These are phyloP conservation scores for Prillingera fragicola DNA, from an alignment of 1,284 basidiomycete genomes.

Conservation along the genomic window DNA sequence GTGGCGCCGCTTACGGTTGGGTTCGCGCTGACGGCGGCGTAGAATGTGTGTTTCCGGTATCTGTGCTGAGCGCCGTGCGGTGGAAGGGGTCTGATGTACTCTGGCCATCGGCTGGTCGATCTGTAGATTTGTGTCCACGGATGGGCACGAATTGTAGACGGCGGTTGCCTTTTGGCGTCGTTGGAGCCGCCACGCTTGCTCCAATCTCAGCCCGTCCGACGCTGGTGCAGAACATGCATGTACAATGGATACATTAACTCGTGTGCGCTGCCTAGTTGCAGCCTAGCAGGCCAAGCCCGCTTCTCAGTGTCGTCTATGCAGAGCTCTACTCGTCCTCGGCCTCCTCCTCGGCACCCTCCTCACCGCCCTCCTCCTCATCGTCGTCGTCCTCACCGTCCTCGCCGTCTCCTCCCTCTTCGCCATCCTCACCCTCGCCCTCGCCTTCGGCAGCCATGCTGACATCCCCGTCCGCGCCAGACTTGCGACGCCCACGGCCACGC, in stretches of 20 bases:
- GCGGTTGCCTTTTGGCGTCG: too few relatives aligned
- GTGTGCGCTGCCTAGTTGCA: neutral
- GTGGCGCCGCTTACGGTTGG: neutral
- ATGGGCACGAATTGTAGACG: too few relatives aligned
- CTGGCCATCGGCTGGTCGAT: too few relatives aligned
- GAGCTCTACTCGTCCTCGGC: constrained; percentile 5
- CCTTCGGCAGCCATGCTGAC: constrained; percentile 23
- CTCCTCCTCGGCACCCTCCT: constrained; percentile 16
- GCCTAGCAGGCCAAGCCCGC: neutral
- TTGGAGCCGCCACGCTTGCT: too few relatives aligned
- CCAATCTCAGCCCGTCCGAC: too few relatives aligned
- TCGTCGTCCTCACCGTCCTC: constrained; percentile 19
- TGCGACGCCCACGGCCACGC: constrained; percentile 38
- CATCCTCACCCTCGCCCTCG: constrained; percentile 38
- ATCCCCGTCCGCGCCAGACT: constrained; percentile 26
- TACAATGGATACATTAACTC: neutral
- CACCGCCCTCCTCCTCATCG: constrained; percentile 22
- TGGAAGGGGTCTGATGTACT: too few relatives aligned
- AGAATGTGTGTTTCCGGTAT: constrained; percentile 17
- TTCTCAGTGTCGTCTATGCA: neutral
- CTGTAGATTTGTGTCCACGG: too few relatives aligned
- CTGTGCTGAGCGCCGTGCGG: too few relatives aligned
- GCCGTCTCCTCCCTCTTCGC: constrained; percentile 12
- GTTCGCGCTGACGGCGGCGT: constrained; percentile 1
- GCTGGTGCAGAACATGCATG: too few relatives aligned